These are phyloP conservation scores for Emiliania huxleyi DNA, from an alignment of 78 protist species.

Conservation along the genomic window DNA sequence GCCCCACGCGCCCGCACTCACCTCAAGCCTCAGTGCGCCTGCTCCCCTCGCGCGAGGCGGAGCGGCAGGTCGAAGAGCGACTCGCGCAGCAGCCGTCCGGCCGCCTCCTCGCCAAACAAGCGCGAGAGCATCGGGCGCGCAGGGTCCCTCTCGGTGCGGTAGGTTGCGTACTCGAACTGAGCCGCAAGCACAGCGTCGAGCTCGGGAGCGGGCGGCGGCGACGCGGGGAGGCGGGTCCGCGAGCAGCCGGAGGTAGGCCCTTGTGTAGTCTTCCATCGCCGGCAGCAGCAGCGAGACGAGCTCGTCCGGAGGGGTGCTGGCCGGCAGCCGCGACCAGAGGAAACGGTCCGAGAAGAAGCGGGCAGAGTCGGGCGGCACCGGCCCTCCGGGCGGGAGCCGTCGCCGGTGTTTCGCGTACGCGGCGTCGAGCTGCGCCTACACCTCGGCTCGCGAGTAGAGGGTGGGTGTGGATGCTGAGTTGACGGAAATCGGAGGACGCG, in stretches of 20 bases:
- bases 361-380: neutral
- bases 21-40: no score
- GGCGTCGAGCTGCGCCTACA: no score
- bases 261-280: neutral
- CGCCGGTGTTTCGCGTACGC: neutral
- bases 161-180: neutral
- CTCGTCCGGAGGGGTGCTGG: neutral
- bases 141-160: neutral
- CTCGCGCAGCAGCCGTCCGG: neutral
- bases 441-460: no score
- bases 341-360: neutral
- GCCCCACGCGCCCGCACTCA: no score
- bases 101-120: neutral
- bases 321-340: neutral
- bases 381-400: neutral
- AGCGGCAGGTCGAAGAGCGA: neutral
- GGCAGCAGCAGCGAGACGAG: neutral
- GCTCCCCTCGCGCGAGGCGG: no score
- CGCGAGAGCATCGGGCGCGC: neutral
- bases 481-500: no score
- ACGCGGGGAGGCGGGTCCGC: no score
- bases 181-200: neutral
- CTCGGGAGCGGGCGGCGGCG: no score
- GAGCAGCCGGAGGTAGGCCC: no score
- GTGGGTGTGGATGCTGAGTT: no score